Conservation (phyloP, 2,329 filamentous ascomycete species). For the Cladosporium sphaerospermum region DNA sequence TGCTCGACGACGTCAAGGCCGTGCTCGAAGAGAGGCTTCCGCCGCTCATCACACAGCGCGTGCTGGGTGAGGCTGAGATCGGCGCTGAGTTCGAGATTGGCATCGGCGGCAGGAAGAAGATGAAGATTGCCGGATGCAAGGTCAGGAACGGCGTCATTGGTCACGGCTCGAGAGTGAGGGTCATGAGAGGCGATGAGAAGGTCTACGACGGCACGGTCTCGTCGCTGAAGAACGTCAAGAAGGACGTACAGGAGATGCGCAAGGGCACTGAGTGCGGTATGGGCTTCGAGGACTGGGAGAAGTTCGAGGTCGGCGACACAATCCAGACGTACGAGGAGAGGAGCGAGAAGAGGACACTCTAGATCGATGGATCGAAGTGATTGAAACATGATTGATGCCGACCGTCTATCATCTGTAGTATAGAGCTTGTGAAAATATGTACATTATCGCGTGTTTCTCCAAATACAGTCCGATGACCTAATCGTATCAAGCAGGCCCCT, state of each 20-base stretch:
- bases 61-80: slow-evolving; percentile 84
- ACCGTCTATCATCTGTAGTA: too few relatives aligned
- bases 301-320: slow-evolving; percentile 72
- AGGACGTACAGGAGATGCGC: slow-evolving; percentile 80
- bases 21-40: slow-evolving; percentile 64
- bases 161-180: slow-evolving; percentile 59
- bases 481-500: too few relatives aligned
- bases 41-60: slow-evolving; percentile 59
- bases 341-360: slow-evolving; percentile 59
- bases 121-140: slow-evolving; percentile 79
- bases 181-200: slow-evolving; percentile 61
- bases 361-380: slow-evolving; percentile 12
- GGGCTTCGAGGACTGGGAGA: slow-evolving; percentile 72
- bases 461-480: too few relatives aligned
- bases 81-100: slow-evolving; percentile 79
- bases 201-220: slow-evolving; percentile 70
- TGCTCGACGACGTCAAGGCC: slow-evolving; percentile 65
- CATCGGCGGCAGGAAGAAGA: slow-evolving; percentile 61
- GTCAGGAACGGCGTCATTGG: slow-evolving; percentile 73
- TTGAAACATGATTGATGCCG: too few relatives aligned
- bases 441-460: too few relatives aligned
- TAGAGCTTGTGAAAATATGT: too few relatives aligned
- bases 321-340: slow-evolving; percentile 83
- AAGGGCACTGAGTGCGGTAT: slow-evolving; percentile 95
- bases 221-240: slow-evolving; percentile 86